Percentiles rank a stretch among this genome's conserved stretches.
phyloP scores from a whole-genome alignment of 169 alveolate genomes.

The Neospora caninum region DNA sequence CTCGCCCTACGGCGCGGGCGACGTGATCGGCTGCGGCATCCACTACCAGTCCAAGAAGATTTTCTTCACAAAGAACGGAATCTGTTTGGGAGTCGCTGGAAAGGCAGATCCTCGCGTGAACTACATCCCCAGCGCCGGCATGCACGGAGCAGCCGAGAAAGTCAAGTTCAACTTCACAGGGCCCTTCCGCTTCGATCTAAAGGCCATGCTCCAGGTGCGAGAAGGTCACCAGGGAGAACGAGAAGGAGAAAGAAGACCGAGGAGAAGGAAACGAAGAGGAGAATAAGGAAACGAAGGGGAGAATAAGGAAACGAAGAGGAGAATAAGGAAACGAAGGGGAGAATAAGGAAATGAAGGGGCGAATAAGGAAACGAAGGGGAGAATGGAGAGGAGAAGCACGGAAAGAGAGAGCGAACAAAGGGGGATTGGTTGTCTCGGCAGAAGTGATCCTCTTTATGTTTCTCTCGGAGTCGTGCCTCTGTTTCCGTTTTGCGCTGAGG shows the following conservation, averaged over 20 bases:
- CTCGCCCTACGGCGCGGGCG: conserved; percentile 77
- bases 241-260: neutral
- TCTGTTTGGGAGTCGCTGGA: conserved; percentile 74
- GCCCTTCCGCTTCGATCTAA: conserved; percentile 75
- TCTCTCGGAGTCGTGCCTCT: too few species aligned
- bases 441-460: too few species aligned
- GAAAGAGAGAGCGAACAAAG: too few species aligned
- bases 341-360: neutral
- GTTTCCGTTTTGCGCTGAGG: too few species aligned
- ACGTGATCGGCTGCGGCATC: conserved; percentile 85
- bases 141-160: conserved; percentile 65
- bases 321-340: neutral
- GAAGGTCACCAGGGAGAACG: neutral
- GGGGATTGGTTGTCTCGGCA: too few species aligned
- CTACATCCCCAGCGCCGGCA: conserved; percentile 73
- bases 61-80: conserved; percentile 83
- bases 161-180: conserved; percentile 75
- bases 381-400: neutral
- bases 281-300: neutral
- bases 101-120: conserved; percentile 30
- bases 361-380: neutral
- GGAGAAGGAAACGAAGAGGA: neutral
- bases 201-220: conserved; percentile 53
- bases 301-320: neutral
- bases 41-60: conserved; percentile 75